Evolutionary conservation across 208 protist genomes (phyloP), one percentile per base, ranked within the genome.

Genomic region (Acanthamoeba triangularis): DNA sequence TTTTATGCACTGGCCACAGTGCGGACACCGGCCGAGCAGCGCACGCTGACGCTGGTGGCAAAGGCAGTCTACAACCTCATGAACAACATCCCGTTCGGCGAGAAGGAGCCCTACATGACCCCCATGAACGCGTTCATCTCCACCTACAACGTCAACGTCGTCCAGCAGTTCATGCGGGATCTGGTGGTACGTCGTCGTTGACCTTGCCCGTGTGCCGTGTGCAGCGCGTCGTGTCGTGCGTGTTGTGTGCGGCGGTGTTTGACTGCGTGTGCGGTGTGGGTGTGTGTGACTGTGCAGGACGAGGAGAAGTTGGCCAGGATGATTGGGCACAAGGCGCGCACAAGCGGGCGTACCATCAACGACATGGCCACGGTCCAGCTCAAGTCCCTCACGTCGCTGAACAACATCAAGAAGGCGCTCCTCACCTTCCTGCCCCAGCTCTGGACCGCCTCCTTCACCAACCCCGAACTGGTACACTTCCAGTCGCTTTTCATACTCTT

Each of bases 91-190:
- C 56, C 33, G 3, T 92, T 92, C 65, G 85, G 85, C 1, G 85
- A 92, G 10, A 92, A 92, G 85, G 85, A 92, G 41, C 59, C 54
- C 52, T 92, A 52, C 85, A 92, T 92, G 85, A 41, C 52, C 6
- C n/a, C 85, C 52, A 92, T 92, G 85, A 92, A 92, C 37, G 56
- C 54, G 28, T 92, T 92, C 85, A 92, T 92, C 33, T 67, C 54
- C 61, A 25, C 54, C 30, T 49, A 52, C 59, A 87, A 87, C 33
- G 47, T 87, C 28, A 87, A 61, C 49, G 14, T 63, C 78, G 49
- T 87, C 78, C 78, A 87, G n/a, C 78, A 87, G 49, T 87, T 87
- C 78, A 87, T 87, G 78, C 78, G 78, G 5, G 78, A 87, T 23
- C 49, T 87, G 1, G 78, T 87, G 47, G 78, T 87, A 63, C 78